Conservation (phyloP, 108 stramenopile genomes). For the Aurantiochytrium sp. region DNA sequence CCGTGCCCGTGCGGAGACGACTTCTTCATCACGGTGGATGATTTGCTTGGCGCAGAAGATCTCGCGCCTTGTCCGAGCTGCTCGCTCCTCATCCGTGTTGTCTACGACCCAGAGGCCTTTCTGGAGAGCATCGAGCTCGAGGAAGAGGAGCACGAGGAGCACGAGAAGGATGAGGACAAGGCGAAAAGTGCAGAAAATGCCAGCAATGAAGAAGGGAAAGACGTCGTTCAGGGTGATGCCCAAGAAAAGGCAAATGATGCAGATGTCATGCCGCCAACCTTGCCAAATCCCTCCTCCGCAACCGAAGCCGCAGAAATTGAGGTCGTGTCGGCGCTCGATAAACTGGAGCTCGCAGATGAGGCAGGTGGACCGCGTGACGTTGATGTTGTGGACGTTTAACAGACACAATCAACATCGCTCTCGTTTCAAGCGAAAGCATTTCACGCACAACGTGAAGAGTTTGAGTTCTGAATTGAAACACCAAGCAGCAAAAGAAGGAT, state of each 20-base stretch:
- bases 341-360: not conserved
- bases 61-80: constrained; percentile 13
- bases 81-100: not conserved
- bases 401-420: not conserved
- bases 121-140: not conserved
- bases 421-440: not conserved
- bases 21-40: constrained; percentile 1
- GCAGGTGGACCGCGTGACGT: not conserved
- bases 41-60: not conserved
- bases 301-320: not conserved
- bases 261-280: not conserved
- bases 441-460: not conserved
- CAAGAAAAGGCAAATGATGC: not conserved
- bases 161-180: not conserved
- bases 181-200: not conserved
- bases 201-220: not conserved
- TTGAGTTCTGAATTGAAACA: not conserved
- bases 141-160: not conserved
- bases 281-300: too few relatives aligned
- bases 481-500: too few relatives aligned
- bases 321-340: not conserved
- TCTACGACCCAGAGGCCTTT: not conserved
- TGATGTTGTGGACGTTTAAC: not conserved
- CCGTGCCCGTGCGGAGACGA: constrained; percentile 9
- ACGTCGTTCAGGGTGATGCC: not conserved